Evolutionary conservation across 2,329 filamentous ascomycete species (phyloP).

Genomic region (Mollisiaceae sp.): DNA sequence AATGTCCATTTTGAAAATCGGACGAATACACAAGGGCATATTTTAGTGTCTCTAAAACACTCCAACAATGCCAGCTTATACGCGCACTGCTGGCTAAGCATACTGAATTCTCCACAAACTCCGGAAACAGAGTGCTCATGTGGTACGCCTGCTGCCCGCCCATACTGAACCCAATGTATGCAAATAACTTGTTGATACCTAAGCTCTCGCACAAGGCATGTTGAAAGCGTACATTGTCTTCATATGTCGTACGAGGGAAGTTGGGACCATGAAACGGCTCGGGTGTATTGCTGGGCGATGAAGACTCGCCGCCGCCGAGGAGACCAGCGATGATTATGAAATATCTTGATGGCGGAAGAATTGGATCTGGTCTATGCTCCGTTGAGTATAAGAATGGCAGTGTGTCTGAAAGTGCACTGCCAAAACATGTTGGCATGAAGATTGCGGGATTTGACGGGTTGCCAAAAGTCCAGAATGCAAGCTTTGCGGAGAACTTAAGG

Average conservation of each 20-base stretch:
- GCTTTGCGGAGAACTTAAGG: conserved; percentile 11
- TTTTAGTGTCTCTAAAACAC: conserved; percentile 68
- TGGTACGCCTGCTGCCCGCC: conserved; percentile 67
- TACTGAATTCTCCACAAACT: conserved; percentile 67
- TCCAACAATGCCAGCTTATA: conserved; percentile 67
- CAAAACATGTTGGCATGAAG: conserved; percentile 77
- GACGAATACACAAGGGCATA: conserved; percentile 49
- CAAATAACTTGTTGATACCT: conserved; percentile 59
- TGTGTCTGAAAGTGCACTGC: conserved; percentile 51
- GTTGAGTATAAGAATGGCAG: conserved; percentile 38
- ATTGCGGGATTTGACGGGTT: conserved; percentile 63
- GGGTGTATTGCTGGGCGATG: conserved; percentile 64
- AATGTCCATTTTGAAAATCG: conserved; percentile 46
- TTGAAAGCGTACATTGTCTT: conserved; percentile 72
- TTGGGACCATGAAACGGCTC: conserved; percentile 47
- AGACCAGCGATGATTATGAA: conserved; percentile 70
- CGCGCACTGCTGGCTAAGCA: conserved; percentile 68
- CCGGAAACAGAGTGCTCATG: conserved; percentile 50
- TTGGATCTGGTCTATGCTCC: conserved; percentile 30
- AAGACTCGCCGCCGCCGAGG: conserved; percentile 70
- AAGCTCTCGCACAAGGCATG: conserved; percentile 65
- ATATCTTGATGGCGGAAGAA: conserved; percentile 50
- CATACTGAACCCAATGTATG: conserved; percentile 72
- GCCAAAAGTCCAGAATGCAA: conserved; percentile 75
- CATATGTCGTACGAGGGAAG: conserved; percentile 65